Conservation (phyloP, 1,284 basidiomycete species). For the Irpex sp. region DNA sequence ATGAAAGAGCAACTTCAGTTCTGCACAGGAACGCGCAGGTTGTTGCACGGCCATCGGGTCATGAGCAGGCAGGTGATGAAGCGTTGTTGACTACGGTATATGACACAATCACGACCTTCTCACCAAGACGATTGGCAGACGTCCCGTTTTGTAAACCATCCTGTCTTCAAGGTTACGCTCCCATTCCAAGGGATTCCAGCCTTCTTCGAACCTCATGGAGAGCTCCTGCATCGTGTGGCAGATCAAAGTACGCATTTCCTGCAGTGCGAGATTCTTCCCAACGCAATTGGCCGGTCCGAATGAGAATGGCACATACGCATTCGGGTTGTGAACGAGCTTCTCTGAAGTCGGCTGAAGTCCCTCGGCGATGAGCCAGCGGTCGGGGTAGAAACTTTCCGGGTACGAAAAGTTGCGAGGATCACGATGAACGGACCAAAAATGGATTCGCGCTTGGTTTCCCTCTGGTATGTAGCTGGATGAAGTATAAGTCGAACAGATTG, state of each 20-base stretch:
- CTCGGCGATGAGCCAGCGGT: constrained; percentile 21
- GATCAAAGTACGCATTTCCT: constrained; percentile 21
- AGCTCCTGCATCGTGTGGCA: constrained; percentile 18
- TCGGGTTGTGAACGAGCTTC: constrained; percentile 14
- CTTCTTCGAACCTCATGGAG: constrained; percentile 13
- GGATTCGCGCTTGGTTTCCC: constrained; percentile 21
- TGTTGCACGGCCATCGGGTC: neutral
- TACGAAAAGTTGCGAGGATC: constrained; percentile 22
- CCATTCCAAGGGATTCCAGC: constrained; percentile 12
- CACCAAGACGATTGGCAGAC: constrained; percentile 2
- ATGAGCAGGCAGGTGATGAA: neutral
- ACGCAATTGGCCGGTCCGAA: constrained; percentile 23
- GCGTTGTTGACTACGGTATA: neutral
- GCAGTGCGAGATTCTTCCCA: constrained; percentile 23
- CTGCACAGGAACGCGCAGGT: neutral
- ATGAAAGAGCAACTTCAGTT: neutral
- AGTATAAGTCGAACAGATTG: neutral
- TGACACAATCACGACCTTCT: neutral
- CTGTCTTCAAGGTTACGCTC: constrained; percentile 13
- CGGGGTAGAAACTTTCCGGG: constrained; percentile 20
- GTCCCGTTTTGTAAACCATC: constrained; percentile 9
- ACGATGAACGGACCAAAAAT: constrained; percentile 22
- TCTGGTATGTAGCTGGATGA: constrained; percentile 21
- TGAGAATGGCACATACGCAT: constrained; percentile 23
- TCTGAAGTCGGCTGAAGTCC: neutral